A percentile compares a stretch with the other conserved stretches of the same genome.
Conservation (phyloP, 495 filamentous ascomycete species). For the Trichocladium uniseriatum region DNA sequence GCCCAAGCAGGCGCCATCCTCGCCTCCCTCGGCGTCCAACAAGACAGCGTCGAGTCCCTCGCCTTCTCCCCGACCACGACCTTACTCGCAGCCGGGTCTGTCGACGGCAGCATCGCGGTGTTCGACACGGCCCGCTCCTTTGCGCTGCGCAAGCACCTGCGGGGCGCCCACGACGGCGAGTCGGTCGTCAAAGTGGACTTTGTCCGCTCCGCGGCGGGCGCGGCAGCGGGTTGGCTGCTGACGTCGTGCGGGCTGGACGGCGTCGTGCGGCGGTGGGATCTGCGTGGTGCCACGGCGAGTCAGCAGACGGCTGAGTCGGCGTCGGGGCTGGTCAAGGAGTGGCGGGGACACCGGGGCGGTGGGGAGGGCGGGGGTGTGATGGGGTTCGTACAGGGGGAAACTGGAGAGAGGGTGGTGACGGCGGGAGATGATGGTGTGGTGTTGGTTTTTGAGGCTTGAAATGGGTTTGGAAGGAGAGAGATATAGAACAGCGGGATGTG, state of each 20-base stretch:
- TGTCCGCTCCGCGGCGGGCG: conserved; percentile 37
- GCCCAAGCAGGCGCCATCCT: conserved; percentile 74
- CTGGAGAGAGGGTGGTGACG: conserved; percentile 65
- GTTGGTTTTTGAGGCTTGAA: conserved; percentile 55
- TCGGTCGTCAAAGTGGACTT: conserved; percentile 92
- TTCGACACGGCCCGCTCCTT: conserved; percentile 80
- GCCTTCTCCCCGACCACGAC: conserved; percentile 58
- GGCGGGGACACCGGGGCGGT: conserved; percentile 68
- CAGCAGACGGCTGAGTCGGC: conserved; percentile 16
- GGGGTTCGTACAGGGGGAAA: conserved; percentile 69
- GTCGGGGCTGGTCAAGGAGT: conserved; percentile 63
- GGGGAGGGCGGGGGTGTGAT: conserved; percentile 81
- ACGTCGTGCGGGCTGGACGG: conserved; percentile 83
- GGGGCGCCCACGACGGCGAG: conserved; percentile 70
- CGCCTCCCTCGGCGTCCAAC: conserved; percentile 54
- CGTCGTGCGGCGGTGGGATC: conserved; percentile 78
- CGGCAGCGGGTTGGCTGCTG: conserved; percentile 47
- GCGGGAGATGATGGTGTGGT: conserved; percentile 78
- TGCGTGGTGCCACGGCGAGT: conserved; percentile 60
- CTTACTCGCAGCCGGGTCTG: conserved; percentile 77
- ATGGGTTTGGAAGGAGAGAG: not conserved
- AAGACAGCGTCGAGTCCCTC: conserved; percentile 67
- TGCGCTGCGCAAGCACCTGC: conserved; percentile 68
- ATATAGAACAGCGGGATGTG: not conserved
- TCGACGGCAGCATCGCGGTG: conserved; percentile 82